Evolutionary conservation across 176 grass and related monocot genomes (phyloP).

Genomic region (Thinopyrum elongatum): DNA sequence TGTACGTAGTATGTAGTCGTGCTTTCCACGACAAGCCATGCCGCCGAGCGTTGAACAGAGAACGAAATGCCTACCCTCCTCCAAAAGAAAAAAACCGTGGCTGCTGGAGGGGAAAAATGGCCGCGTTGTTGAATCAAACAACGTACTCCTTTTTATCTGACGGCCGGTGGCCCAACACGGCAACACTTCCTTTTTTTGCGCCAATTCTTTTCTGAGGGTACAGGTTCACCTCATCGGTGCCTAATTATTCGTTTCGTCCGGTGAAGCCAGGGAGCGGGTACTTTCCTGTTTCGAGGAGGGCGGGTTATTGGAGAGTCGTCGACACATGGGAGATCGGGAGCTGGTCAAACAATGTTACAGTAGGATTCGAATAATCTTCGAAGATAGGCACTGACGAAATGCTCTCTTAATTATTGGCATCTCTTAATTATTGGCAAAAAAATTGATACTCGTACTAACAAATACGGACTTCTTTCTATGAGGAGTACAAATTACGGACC

Average conservation of each 20-base stretch:
- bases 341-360: neutral
- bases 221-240: neutral
- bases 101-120: neutral
- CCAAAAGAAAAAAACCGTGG: too few species aligned
- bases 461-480: too few species aligned
- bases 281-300: neutral
- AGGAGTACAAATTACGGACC: too few species aligned
- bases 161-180: too few species aligned
- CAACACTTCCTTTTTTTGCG: too few species aligned
- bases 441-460: too few species aligned
- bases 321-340: neutral
- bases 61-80: too few species aligned
- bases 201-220: too few species aligned
- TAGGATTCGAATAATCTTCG: neutral
- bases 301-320: neutral
- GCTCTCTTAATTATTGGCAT: too few species aligned
- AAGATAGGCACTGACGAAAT: neutral
- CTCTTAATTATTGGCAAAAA: too few species aligned
- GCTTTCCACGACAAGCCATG: neutral
- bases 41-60: neutral
- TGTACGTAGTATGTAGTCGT: neutral
- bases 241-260: neutral
- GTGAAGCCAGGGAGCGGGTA: neutral
- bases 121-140: neutral
- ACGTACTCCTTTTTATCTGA: too few species aligned